Evolutionary conservation across 225 moss, liverwort and hornwort species (phyloP).

Genomic region (Physcomitrellopsis africana): DNA sequence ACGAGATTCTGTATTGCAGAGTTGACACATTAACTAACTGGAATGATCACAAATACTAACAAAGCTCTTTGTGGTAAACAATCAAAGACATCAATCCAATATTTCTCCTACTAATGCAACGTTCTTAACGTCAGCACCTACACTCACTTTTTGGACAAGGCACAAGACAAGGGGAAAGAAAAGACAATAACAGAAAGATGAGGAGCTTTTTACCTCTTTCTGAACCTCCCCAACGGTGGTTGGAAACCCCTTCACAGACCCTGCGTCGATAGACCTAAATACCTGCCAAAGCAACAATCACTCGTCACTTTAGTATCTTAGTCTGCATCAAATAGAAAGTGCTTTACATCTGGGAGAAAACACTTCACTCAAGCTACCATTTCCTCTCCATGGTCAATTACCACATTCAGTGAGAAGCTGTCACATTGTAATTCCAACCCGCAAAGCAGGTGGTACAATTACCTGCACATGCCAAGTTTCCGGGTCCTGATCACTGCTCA

Average conservation of each 20-base stretch:
- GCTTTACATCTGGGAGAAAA: background rate
- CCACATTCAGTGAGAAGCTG: background rate
- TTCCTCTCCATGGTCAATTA: background rate
- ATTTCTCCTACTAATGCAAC: background rate
- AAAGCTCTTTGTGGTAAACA: background rate
- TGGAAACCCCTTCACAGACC: conserved; percentile 39
- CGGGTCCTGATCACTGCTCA: conserved; percentile 48
- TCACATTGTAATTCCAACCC: background rate
- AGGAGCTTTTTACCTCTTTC: conserved; percentile 19
- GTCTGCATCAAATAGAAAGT: background rate
- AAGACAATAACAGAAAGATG: background rate
- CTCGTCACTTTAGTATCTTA: background rate
- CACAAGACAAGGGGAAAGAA: background rate
- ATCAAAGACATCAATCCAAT: background rate
- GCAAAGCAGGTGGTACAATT: background rate
- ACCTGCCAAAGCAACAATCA: conserved; percentile 10
- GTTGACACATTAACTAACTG: background rate
- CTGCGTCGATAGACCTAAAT: conserved; percentile 36
- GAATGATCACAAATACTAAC: background rate
- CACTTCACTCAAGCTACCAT: background rate
- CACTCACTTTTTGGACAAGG: background rate
- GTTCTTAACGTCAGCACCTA: background rate
- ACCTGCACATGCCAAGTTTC: conserved; percentile 78
- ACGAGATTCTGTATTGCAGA: conserved; percentile 45
- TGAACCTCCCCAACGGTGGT: conserved; percentile 30